A percentile compares a stretch with the other conserved stretches of the same genome.
Evolutionary conservation across 306 rosid genomes (phyloP).

Genomic region (Vicia faba): DNA sequence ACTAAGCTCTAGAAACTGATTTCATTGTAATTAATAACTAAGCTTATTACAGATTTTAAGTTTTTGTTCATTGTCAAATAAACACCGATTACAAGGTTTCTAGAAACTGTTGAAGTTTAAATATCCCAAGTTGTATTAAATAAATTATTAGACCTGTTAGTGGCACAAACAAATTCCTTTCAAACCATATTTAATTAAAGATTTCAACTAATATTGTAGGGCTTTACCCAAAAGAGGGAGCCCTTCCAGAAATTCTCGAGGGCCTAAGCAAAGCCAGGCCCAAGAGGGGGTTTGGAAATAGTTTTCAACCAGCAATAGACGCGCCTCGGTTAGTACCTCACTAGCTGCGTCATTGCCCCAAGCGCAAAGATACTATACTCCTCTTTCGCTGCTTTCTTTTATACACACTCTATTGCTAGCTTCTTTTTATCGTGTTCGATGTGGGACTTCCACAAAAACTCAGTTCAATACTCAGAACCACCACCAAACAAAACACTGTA

Average conservation of each 20-base stretch:
- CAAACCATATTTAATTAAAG: no score
- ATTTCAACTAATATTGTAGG: neutral
- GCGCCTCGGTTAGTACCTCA: conserved; percentile 43
- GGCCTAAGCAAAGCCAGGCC: conserved; percentile 24
- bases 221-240: conserved; percentile 8
- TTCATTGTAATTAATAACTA: no score
- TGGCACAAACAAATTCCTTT: no score
- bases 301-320: conserved; percentile 53
- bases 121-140: no score
- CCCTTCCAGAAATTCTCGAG: conserved; percentile 41
- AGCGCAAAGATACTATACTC: neutral
- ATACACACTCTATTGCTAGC: neutral
- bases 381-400: neutral
- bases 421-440: neutral
- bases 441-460: neutral
- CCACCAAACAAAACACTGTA: no score
- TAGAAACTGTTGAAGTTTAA: no score
- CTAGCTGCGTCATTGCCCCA: conserved; percentile 52
- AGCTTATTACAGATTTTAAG: no score
- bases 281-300: conserved; percentile 53
- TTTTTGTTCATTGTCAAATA: no score
- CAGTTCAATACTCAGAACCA: neutral
- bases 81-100: no score
- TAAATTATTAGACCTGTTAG: no score
- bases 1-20: no score